Percentiles rank a stretch among this genome's conserved stretches.
Evolutionary conservation across 345 rosid species (phyloP).

Genomic region (Aquilaria yunnanensis): DNA sequence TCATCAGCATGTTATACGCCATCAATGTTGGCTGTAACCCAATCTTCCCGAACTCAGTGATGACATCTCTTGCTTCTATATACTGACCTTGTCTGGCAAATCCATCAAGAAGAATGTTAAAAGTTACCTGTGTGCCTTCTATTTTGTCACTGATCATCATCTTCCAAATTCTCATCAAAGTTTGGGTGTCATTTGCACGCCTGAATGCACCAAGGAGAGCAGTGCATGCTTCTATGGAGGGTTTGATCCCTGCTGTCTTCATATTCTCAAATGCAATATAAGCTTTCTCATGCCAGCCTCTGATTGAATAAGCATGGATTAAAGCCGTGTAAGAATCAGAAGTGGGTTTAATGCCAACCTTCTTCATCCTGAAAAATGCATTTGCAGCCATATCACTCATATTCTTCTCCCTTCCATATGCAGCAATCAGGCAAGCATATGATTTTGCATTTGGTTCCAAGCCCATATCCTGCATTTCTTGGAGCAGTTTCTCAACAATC

Average conservation of each 20-base stretch:
- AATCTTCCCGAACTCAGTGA: conserved; percentile 66
- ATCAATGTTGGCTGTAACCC: conserved; percentile 76
- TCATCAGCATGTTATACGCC: conserved; percentile 93
- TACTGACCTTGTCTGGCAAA: conserved; percentile 87
- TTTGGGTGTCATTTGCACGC: conserved; percentile 59
- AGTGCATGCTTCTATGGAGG: conserved; percentile 78
- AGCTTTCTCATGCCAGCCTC: conserved; percentile 85
- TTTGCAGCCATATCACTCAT: conserved; percentile 86
- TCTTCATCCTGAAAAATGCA: conserved; percentile 73
- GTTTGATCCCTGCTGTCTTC: conserved; percentile 61
- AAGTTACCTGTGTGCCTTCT: conserved; percentile 65
- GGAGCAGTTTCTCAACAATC: conserved; percentile 54
- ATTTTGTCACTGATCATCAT: conserved; percentile 53
- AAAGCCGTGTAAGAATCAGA: conserved; percentile 82
- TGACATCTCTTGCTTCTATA: conserved; percentile 75
- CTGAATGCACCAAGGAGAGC: conserved; percentile 79
- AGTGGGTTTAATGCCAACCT: conserved; percentile 59
- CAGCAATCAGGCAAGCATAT: conserved; percentile 69
- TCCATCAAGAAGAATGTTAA: conserved; percentile 79
- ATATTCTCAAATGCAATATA: conserved; percentile 53
- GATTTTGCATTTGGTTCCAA: conserved; percentile 63
- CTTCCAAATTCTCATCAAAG: conserved; percentile 74
- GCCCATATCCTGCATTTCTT: conserved; percentile 60
- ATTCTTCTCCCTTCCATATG: conserved; percentile 68
- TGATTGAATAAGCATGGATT: conserved; percentile 78